phyloP scores from a whole-genome alignment of 257 asterid genomes.

The Rhazya stricta region DNA sequence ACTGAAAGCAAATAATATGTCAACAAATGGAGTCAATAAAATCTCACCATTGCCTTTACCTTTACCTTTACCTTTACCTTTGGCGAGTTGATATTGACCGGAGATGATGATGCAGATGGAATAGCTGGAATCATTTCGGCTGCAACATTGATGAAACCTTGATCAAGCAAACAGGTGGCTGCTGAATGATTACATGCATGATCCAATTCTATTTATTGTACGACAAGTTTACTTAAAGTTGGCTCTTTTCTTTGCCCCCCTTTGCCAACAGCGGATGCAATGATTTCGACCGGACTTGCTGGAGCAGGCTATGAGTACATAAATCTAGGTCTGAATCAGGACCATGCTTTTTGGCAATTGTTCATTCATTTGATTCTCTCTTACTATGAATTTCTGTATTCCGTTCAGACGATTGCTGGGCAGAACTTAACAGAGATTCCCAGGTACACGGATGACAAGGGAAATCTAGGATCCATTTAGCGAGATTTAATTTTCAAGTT shows the following conservation, averaged over 20 bases:
- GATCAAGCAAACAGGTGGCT: slow-evolving; percentile 37
- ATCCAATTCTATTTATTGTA: too few species aligned
- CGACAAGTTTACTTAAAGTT: neutral
- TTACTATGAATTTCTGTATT: neutral
- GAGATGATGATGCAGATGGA: slow-evolving; percentile 63
- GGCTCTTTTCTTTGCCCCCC: neutral
- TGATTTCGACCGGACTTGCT: slow-evolving; percentile 70
- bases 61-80: too few species aligned
- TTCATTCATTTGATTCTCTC: neutral
- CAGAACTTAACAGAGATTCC: slow-evolving; percentile 70
- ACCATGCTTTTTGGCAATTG: neutral
- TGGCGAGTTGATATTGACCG: too few species aligned
- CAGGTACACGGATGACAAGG: slow-evolving; percentile 29
- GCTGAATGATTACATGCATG: neutral
- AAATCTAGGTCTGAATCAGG: slow-evolving; percentile 45
- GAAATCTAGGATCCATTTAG: too few species aligned
- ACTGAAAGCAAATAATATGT: too few species aligned
- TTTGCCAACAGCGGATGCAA: slow-evolving; percentile 60
- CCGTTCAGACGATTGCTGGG: slow-evolving; percentile 92
- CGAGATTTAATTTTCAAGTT: too few species aligned
- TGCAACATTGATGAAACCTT: slow-evolving; percentile 66
- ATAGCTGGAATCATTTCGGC: slow-evolving; percentile 89
- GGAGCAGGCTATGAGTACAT: slow-evolving; percentile 58
- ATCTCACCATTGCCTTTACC: too few species aligned
- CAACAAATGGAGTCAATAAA: too few species aligned